These are phyloP conservation scores for Albophoma yamanashiensis DNA, from an alignment of 2,329 filamentous ascomycete species.

Conservation along the genomic window DNA sequence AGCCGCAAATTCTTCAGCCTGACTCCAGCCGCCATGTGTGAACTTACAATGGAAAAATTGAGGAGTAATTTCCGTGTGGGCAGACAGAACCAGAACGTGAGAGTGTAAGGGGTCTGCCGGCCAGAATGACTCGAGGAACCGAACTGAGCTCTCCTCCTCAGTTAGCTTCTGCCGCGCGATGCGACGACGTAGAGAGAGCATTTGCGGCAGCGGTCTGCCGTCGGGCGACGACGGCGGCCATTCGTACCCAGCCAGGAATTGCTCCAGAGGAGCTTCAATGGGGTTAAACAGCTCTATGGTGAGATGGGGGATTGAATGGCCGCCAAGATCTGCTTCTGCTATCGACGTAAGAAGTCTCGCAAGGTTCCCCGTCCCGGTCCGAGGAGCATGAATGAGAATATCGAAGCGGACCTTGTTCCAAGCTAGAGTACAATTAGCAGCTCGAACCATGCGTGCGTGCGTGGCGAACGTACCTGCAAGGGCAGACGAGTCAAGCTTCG, in stretches of 20 bases:
- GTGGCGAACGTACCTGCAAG: slow-evolving; percentile 41
- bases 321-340: slow-evolving; percentile 62
- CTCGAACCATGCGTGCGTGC: slow-evolving; percentile 8
- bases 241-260: slow-evolving; percentile 51
- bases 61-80: slow-evolving; percentile 68
- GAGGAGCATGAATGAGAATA: slow-evolving; percentile 69
- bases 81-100: slow-evolving; percentile 77
- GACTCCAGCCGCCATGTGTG: neutral
- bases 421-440: slow-evolving; percentile 28
- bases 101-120: slow-evolving; percentile 51
- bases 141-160: slow-evolving; percentile 60
- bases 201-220: slow-evolving; percentile 31
- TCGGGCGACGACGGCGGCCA: slow-evolving; percentile 48
- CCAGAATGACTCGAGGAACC: slow-evolving; percentile 83
- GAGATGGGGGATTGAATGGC: slow-evolving; percentile 58
- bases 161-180: slow-evolving; percentile 50
- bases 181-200: slow-evolving; percentile 64
- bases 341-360: slow-evolving; percentile 70
- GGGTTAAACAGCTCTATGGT: slow-evolving; percentile 73
- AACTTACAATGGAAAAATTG: slow-evolving; percentile 68
- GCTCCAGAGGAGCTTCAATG: slow-evolving; percentile 53
- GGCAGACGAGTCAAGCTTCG: slow-evolving; percentile 62
- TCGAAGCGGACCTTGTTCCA: slow-evolving; percentile 76
- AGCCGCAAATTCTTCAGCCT: neutral
- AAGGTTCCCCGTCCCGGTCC: slow-evolving; percentile 61